Percentiles rank a stretch among this genome's conserved stretches.
Evolutionary conservation across 768 basidiomycete genomes (phyloP).

Genomic region (Asterophora lycoperdoides): DNA sequence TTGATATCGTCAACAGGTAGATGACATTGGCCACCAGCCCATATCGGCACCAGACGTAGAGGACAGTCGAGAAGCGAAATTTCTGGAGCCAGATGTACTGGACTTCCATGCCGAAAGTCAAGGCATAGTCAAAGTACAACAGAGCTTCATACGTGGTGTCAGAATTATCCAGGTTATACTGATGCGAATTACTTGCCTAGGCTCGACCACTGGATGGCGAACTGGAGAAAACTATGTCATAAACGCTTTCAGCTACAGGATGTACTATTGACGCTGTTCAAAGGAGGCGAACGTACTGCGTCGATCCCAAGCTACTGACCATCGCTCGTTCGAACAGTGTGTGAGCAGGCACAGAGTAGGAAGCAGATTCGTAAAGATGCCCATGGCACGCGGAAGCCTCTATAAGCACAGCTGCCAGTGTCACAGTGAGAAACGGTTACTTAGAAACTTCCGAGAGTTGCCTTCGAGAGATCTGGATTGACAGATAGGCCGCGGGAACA

Average conservation of each 20-base stretch:
- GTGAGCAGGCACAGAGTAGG: neutral
- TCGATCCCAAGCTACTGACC: neutral
- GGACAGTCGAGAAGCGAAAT: conserved; percentile 24
- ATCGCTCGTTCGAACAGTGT: neutral
- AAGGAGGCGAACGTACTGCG: neutral
- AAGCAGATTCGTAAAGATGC: neutral
- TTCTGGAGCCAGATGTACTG: conserved; percentile 27
- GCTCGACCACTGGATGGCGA: conserved; percentile 11
- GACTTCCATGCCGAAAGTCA: conserved; percentile 29
- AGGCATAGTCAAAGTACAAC: conserved; percentile 29
- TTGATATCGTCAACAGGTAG: conserved; percentile 25
- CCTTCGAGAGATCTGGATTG: neutral
- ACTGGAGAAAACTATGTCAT: conserved; percentile 7
- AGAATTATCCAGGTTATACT: too few relatives aligned
- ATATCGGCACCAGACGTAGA: conserved; percentile 32
- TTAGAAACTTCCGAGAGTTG: too few relatives aligned
- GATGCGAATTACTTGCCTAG: too few relatives aligned
- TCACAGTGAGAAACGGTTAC: too few relatives aligned
- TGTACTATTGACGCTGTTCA: too few relatives aligned
- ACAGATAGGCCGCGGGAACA: neutral
- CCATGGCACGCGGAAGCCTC: neutral
- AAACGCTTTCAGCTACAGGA: too few relatives aligned
- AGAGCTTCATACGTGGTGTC: conserved; percentile 16
- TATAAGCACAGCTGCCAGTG: neutral
- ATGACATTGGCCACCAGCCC: conserved; percentile 30